A percentile compares a stretch with the other conserved stretches of the same genome.
These are phyloP conservation scores for Caryopteris hybrid DNA, from an alignment of 305 asterid genomes.

Conservation along the genomic window DNA sequence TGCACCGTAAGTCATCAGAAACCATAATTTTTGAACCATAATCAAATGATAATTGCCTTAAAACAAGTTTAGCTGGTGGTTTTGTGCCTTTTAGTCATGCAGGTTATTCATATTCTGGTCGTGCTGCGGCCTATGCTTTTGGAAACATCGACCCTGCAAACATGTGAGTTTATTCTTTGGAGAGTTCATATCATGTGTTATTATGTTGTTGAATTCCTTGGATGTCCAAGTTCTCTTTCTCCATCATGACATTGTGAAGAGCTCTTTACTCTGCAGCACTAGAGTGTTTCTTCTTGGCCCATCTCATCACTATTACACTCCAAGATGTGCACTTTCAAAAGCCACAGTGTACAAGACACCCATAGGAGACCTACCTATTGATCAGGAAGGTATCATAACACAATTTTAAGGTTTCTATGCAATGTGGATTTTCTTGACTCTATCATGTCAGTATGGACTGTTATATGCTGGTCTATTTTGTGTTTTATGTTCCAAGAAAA, in stretches of 20 bases:
- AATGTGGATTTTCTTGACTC: not conserved
- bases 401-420: not conserved
- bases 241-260: not conserved
- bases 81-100: constrained; percentile 74
- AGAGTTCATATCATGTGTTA: not conserved
- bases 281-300: constrained; percentile 98
- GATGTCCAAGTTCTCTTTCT: not conserved
- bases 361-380: constrained; percentile 90
- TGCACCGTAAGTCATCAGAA: constrained; percentile 80
- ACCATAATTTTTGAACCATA: not conserved
- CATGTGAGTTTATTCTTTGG: constrained; percentile 41
- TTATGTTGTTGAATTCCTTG: not conserved
- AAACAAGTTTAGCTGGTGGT: constrained; percentile 12
- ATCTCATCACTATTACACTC: constrained; percentile 92
- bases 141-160: constrained; percentile 84
- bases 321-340: constrained; percentile 89
- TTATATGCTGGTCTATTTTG: not conserved
- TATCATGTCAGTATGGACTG: not conserved
- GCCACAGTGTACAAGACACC: constrained; percentile 89
- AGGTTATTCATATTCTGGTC: constrained; percentile 97
- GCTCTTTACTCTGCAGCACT: constrained; percentile 49
- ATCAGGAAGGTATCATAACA: constrained; percentile 65
- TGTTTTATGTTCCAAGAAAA: not conserved
- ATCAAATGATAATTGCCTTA: constrained; percentile 6
- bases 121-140: constrained; percentile 98